Percentiles rank a stretch among this genome's conserved stretches.
phyloP scores from a whole-genome alignment of 306 rosid species.

The Casuarina cunninghamiana region DNA sequence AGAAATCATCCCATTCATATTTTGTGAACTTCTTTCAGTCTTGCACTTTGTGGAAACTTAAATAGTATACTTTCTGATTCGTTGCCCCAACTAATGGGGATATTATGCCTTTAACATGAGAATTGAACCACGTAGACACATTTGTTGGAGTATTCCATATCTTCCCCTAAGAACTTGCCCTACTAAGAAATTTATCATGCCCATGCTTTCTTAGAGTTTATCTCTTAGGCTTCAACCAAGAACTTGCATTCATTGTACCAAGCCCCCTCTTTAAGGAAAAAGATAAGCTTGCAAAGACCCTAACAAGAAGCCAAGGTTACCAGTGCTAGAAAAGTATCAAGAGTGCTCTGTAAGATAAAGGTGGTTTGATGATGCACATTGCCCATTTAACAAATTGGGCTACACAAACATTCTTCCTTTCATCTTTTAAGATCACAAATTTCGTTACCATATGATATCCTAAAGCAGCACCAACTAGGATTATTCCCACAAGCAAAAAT shows the following conservation, averaged over 20 bases:
- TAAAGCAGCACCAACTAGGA: conserved; percentile 73
- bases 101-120: conserved; percentile 60
- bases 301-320: conserved; percentile 53
- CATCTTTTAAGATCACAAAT: conserved; percentile 69
- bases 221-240: conserved; percentile 28
- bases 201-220: conserved; percentile 31
- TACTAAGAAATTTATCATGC: conserved; percentile 68
- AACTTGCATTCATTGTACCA: conserved; percentile 17
- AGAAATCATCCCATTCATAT: conserved; percentile 79
- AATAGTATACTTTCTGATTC: conserved; percentile 48
- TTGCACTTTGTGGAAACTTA: conserved; percentile 64
- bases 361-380: conserved; percentile 54
- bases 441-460: conserved; percentile 84
- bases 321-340: conserved; percentile 65
- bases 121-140: conserved; percentile 53
- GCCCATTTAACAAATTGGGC: conserved; percentile 90
- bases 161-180: conserved; percentile 55
- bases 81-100: conserved; percentile 41
- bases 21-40: conserved; percentile 67
- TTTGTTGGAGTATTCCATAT: conserved; percentile 37
- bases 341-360: conserved; percentile 65
- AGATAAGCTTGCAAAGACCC: conserved; percentile 43
- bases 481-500: conserved; percentile 59
- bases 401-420: conserved; percentile 62
- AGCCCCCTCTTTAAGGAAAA: conserved; percentile 30